Base-by-base conservation (phyloP, 1,284 basidiomycete species). In the Amylostereum chailletii region DNA sequence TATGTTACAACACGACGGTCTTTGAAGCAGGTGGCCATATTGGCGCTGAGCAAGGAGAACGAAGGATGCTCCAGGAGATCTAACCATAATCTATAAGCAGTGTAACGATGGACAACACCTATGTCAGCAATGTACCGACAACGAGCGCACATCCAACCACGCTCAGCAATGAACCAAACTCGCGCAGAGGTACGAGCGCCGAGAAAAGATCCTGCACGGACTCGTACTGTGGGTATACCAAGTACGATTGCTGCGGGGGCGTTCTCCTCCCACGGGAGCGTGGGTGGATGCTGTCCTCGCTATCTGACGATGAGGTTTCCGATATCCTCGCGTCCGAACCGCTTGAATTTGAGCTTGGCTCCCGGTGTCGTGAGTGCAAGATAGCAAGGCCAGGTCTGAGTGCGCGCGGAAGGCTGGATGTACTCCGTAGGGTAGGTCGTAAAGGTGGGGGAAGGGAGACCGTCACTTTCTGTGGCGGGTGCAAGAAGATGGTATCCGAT, bases 401-500 rank as follows among this genome's bases (percentile, higher is more conserved):
- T 2, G 48, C 31, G 45, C 54, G 42, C 27, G 43, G 29, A 10
- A 5, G 42, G 27, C 34, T 37, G n/a, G 30, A 2, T 7, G 51
- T 42, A n/a, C 30, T 37, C n/a, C 47, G 47, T 3, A 32, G 45
- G 38, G 38, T 47, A 10, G 51, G 42, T n/a, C 38, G 46, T 7
- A 27, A 41, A 1, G 48, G 2, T 26, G 36, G 32, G 5, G 32
- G 9, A 40, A 52, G 52, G 10, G 11, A 46, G 11, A 52, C 45
- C 27, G 34, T 11, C 32, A 47, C 30, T 37, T 50, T 55, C 19
- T 34, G 46, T 0, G 55, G 56, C 27, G 55, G 36, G 26, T 56
- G 56, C n/a, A 57, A 53, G 32, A 5, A 48, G 27, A 57, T 54
- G 1, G 56, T 57, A 41, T 56, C 56, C 2, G 34, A 34, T 45